Percentiles rank a stretch among this genome's conserved stretches.
phyloP scores from a whole-genome alignment of 2,329 filamentous ascomycete species.

The Venturia effusa region DNA sequence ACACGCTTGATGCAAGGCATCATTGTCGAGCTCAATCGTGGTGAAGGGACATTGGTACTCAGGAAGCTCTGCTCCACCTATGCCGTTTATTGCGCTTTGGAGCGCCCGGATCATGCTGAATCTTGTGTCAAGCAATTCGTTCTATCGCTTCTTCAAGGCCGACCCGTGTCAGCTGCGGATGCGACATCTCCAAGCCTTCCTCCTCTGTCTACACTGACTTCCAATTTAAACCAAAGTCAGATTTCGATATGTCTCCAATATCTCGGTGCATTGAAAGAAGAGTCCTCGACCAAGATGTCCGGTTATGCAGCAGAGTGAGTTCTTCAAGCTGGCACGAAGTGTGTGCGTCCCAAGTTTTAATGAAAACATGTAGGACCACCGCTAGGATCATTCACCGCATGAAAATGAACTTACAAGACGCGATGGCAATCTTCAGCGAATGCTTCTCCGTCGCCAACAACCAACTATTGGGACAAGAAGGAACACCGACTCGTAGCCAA shows the following conservation, averaged over 20 bases:
- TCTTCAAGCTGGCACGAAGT: background rate
- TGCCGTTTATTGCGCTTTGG: slow-evolving; percentile 4
- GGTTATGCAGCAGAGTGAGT: background rate
- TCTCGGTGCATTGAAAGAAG: slow-evolving; percentile 1
- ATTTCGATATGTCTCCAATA: background rate
- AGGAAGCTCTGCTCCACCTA: slow-evolving; percentile 8
- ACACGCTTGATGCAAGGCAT: background rate
- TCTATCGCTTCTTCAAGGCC: background rate
- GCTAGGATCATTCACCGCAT: background rate
- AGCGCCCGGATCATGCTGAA: background rate
- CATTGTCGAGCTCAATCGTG: background rate
- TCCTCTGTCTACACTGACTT: background rate
- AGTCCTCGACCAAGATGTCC: background rate
- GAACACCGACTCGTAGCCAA: slow-evolving; percentile 2
- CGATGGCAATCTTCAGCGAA: background rate
- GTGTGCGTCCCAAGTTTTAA: background rate
- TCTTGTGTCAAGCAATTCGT: slow-evolving; percentile 3
- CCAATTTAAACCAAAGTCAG: background rate
- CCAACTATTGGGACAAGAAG: background rate
- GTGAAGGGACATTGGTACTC: slow-evolving; percentile 6
- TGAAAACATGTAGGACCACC: background rate
- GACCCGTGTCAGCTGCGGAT: background rate
- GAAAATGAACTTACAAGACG: slow-evolving; percentile 6
- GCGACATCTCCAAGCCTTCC: background rate
- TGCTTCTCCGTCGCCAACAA: background rate